Base-by-base conservation (phyloP, 1,284 basidiomycete genomes). In the Moesziomyces sp. region DNA sequence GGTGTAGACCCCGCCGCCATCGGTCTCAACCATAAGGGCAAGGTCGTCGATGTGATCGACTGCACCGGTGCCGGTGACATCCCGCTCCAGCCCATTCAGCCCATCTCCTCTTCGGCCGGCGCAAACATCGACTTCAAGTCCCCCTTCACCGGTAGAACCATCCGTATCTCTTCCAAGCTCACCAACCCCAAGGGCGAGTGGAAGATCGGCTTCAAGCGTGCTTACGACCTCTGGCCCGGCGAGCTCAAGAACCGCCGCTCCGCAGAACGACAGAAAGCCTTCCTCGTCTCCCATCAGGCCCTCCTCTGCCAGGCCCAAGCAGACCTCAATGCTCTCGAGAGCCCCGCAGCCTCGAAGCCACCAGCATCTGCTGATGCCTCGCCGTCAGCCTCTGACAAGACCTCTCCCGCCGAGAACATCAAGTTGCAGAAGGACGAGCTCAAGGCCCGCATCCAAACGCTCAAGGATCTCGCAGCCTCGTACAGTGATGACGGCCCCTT, bases 31-130 rank as follows among this genome's bases (percentile, higher is more conserved):
- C 72, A 70, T 6, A 74, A 74, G 40, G 83, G 79, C 58, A 84
- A 84, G 66, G 72, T 85, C 10, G 83, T 84, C 48, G 84, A 85
- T 42, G 77, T 84, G 18, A 84, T 85, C 46, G 84, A 85, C 75
- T 85, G 84, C 68, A 80, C 76, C 13, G 83, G 82, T 19, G 70
- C 76, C 8, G 81, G 80, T 26, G 82, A 83, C 46, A 64, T 83
- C 5, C 53, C 72, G 3, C 77, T 81, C 26, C 58, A 58, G n/a
- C 40, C 54, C 9, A 74, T 79, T 55, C 52, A 72, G 51, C 74
- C 78, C 8, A 24, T 58, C 11, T 52, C 58, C 1, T 11, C 51
- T 16, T 11, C 45, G 24, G 16, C 54, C 30, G 46, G 54, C 23
- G 54, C 46, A 26, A 50, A 55, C n/a, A 53, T 83, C 46, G 68